Base-by-base conservation (phyloP, 208 protist species). In the Crithidia bombi region DNA sequence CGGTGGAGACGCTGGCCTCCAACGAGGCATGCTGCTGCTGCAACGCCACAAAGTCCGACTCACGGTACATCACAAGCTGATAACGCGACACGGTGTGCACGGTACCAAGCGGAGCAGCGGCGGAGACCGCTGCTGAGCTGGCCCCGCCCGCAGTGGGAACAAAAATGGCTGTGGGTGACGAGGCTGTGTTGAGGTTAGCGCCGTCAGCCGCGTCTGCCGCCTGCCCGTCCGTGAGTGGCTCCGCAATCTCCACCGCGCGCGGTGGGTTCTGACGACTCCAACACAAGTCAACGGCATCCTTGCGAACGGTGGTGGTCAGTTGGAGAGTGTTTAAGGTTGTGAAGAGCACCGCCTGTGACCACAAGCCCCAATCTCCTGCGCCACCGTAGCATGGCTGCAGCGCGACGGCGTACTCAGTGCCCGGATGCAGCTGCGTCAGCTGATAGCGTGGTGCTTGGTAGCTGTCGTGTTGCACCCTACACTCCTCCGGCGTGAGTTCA, bases 311-410 rank as follows among this genome's bases (percentile, higher is more conserved):
- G 21, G 85, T 69, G 19, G 66, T 76, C 25, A 95, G 52, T 32
- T 67, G 33, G 30, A 95, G 63, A 1, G 87, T 62, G 26, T 67
- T 51, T 28, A 95, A 63, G 2, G 93, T 96, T 25, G 73, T 76
- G 79, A 95, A 90, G 44, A 64, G 61, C 17, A 86, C 72, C 11
- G 90, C 70, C 32, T 81, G 83, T 15, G 90, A 87, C 89, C 89
- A 97, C 65, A 92, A 36, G 17, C 93, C 93, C 89, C 89, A 95
- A 49, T 87, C 81, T 1, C 62, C 61, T n/a, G 68, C 59, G 47
- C 87, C 81, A 21, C 84, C 89, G 79, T 96, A 97, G 62, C 82
- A 69, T 21, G 93, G 86, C 77, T 95, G 91, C 63, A 97, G 58
- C 32, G 91, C 90, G 32, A 94, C 75, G n/a, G 87, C 55, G 79